phyloP scores from a whole-genome alignment of 139 green algal species.

The Axilococcus clingmanii region DNA sequence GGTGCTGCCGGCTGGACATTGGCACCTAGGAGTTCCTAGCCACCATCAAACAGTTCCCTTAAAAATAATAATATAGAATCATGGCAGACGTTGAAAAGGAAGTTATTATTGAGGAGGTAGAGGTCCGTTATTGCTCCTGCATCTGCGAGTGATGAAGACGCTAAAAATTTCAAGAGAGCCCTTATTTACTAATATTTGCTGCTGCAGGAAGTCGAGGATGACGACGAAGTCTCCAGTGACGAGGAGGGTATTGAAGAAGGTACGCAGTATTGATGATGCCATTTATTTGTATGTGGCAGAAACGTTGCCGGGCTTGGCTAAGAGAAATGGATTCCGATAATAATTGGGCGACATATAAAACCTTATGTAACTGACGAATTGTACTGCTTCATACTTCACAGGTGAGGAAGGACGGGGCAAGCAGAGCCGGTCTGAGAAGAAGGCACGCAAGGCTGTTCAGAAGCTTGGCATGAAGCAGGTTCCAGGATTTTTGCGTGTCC shows the following conservation, averaged over 20 bases:
- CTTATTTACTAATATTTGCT: background rate
- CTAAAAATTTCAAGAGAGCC: too few relatives aligned
- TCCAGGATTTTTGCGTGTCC: conserved; percentile 78
- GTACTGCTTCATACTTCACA: too few relatives aligned
- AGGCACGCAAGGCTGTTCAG: conserved; percentile 95
- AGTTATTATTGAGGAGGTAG: conserved; percentile 1
- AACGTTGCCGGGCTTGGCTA: background rate
- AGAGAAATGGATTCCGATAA: background rate
- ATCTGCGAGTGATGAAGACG: too few relatives aligned
- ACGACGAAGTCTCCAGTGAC: conserved; percentile 23
- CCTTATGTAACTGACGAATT: background rate
- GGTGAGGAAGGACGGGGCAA: conserved; percentile 58
- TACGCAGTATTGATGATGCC: background rate
- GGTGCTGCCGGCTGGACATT: background rate
- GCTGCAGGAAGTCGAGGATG: conserved; percentile 17
- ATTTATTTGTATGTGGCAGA: background rate
- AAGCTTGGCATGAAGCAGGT: conserved; percentile 99
- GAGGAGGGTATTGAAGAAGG: conserved; percentile 14
- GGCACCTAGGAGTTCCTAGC: background rate
- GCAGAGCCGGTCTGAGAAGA: conserved; percentile 96
- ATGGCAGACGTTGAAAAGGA: conserved; percentile 11
- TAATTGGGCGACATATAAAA: background rate
- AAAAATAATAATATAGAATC: background rate
- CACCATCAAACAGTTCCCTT: too few relatives aligned
- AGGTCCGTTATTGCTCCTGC: too few relatives aligned